A percentile compares a stretch with the other conserved stretches of the same genome.
Evolutionary conservation across 495 filamentous ascomycete genomes (phyloP).

Genomic region (Astrothelium macrocarpum): DNA sequence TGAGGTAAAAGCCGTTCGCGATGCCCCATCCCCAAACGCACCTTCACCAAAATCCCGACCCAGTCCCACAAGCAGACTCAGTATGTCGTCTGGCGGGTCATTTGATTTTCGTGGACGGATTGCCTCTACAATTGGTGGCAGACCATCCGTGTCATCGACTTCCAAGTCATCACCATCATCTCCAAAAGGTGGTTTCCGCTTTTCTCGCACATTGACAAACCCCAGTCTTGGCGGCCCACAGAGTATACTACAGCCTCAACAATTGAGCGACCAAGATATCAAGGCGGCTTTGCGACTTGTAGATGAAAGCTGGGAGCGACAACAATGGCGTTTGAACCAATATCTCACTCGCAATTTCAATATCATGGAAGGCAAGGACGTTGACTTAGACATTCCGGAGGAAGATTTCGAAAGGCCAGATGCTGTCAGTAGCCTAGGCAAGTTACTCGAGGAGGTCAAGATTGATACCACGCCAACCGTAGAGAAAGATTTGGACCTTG

Average conservation of each 20-base stretch:
- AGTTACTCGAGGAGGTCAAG: slow-evolving; percentile 29
- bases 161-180: neutral
- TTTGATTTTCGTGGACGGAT: slow-evolving; percentile 2
- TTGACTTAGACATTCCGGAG: slow-evolving; percentile 22
- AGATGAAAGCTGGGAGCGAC: slow-evolving; percentile 52
- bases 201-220: neutral
- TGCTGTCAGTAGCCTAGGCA: slow-evolving; percentile 23
- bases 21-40: neutral
- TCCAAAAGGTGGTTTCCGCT: neutral
- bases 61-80: neutral
- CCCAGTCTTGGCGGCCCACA: neutral
- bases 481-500: slow-evolving; percentile 28
- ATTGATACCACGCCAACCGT: slow-evolving; percentile 30
- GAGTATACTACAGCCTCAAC: neutral
- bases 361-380: slow-evolving; percentile 38
- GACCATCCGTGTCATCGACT: neutral
- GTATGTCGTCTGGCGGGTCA: neutral
- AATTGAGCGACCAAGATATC: slow-evolving; percentile 32
- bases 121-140: neutral
- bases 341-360: slow-evolving; percentile 57
- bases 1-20: slow-evolving; percentile 5
- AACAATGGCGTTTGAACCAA: slow-evolving; percentile 45
- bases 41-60: neutral
- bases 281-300: slow-evolving; percentile 42
- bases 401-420: slow-evolving; percentile 31